phyloP scores from a whole-genome alignment of 805 yeast genomes.

The Jamesozyma spencerorum region DNA sequence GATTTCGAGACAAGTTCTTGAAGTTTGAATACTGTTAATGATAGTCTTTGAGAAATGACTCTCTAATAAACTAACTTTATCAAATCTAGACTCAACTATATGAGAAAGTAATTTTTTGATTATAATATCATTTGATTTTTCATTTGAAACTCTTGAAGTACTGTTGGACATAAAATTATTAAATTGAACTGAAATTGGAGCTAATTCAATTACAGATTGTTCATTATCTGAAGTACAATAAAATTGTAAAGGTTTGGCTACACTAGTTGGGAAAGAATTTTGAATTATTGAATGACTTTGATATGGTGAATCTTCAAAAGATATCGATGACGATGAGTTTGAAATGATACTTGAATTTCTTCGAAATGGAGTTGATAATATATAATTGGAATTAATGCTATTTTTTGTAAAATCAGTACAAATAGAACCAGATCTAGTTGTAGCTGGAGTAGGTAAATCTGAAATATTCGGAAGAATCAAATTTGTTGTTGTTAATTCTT shows the following conservation, averaged over 20 bases:
- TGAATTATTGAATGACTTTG: too few relatives aligned
- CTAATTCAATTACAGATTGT: background rate
- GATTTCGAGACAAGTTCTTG: background rate
- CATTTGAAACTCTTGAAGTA: background rate
- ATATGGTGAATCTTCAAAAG: too few relatives aligned
- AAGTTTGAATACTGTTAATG: background rate
- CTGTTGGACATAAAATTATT: background rate
- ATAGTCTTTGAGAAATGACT: constrained; percentile 1
- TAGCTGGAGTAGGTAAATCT: background rate
- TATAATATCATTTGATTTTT: background rate
- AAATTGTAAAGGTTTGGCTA: background rate
- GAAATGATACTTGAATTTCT: too few relatives aligned
- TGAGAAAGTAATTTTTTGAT: background rate
- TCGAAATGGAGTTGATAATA: background rate
- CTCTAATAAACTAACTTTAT: background rate
- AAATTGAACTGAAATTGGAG: background rate
- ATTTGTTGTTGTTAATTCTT: background rate
- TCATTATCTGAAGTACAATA: background rate
- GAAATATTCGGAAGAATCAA: background rate
- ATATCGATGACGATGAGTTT: too few relatives aligned
- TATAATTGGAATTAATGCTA: background rate
- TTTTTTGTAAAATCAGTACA: background rate
- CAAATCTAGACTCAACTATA: background rate
- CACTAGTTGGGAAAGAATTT: background rate
- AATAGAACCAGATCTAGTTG: background rate